Evolutionary conservation across 2,329 filamentous ascomycete species (phyloP), one percentile per base, ranked within the genome.

Genomic region (Penicillium vulpinum): DNA sequence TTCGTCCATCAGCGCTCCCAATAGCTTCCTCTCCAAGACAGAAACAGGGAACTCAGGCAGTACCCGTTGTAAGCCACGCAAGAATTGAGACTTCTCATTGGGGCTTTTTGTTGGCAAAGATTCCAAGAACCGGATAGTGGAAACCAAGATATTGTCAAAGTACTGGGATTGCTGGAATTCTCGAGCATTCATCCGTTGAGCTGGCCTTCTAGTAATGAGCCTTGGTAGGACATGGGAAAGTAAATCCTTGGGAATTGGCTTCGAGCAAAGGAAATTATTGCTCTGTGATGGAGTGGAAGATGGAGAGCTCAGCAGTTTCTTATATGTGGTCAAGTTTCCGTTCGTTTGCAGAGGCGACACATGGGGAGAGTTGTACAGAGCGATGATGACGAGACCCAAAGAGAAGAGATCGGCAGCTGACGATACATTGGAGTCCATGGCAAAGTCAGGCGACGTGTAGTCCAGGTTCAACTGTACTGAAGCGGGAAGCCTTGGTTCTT

Each of bases 81-180:
- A 85, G 72, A 99, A 99, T 56, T 92, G 88, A 7, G 88, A 83
- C 73, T 99, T 99, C 70, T 99, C 94, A 60, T 86, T 90, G 0
- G 90, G 83, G 1, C 92, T 96, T 77, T 99, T 99, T 33, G 91
- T 90, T 0, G 94, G 93, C 57, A 99, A 85, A 0, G 88, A 85
- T 67, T 99, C 94, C 26, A 99, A 80, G 70, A 99, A 99, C 13
- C 94, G 90, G 60, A 99, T 96, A 0, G 94, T 97, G 0, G 92
- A 96, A 22, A 99, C 91, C 5, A 99, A 81, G 44, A 97, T 90
- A 68, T 97, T 99, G 75, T 99, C 92, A 71, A 99, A 99, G 72
- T 95, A 99, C 63, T 91, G 88, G 68, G 92, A 95, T 73, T 97
- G 86, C 70, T 99, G 94, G 65, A 99, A 97, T 67, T 96, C 93